Evolutionary conservation across 805 yeast genomes (phyloP), one percentile per base, ranked within the genome.

Genomic region (Helenozyma baotianmanensis): DNA sequence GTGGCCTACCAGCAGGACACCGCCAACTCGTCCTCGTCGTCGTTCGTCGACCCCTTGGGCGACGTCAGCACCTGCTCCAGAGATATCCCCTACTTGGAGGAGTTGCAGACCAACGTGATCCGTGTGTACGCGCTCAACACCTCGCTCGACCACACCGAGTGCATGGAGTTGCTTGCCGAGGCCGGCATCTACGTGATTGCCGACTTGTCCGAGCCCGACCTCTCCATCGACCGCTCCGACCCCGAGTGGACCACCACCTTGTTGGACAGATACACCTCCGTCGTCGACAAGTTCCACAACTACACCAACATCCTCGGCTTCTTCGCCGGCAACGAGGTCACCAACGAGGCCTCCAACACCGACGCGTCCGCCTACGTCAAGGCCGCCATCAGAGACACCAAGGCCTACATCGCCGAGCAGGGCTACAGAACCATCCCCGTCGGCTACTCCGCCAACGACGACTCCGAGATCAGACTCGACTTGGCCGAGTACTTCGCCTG

Each of bases 141-240:
- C n/a, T 51, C 73, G 25, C 49, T 64, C 41, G 84, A 82, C 56
- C 92, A 83, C 60, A 57, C 73, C 32, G 71, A 69, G 31, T 83
- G 92, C 72, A 78, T 83, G 87, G 30, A 62, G 21, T 58, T 75
- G 46, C 65, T 83, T 47, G 66, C 69, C 40, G 84, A 83, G 16
- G 94, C 90, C 35, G 97, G 96, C 32, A 89, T 92, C 49, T 92
- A 92, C 55, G 86, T 90, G 19, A 64, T 92, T 51, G 80, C 95
- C 25, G 98, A 92, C 63, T 73, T 92, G 48, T 78, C 95, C 16
- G 75, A 80, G 56, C 90, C 90, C 45, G 66, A 60, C 33, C 38
- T 58, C 13, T 76, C 88, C 33, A 77, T 83, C 46, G 67, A 78
- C 60, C 77, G 89, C 62, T 54, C 61, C 29, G 49, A 48, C 44